Conservation (phyloP, 257 asterid genomes). For the Plectranthus barbatus region DNA sequence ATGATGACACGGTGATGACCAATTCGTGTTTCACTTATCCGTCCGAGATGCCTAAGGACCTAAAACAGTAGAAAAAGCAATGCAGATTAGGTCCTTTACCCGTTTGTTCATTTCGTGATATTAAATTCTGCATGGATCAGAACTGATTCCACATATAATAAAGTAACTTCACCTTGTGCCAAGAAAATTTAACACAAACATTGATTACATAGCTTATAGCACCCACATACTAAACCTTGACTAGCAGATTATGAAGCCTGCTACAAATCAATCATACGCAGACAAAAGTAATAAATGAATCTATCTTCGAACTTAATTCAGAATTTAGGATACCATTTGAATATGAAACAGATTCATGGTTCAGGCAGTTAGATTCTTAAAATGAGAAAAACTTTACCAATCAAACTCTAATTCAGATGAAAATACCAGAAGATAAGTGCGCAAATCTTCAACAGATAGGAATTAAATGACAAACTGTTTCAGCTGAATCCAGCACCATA, state of each 20-base stretch:
- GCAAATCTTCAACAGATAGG: not conserved
- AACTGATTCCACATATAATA: not conserved
- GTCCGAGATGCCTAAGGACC: slow-evolving; percentile 93
- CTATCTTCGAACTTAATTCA: not conserved
- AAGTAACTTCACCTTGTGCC: not conserved
- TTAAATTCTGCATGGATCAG: not conserved
- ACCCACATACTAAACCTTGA: not conserved
- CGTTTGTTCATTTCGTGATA: not conserved
- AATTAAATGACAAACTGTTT: not conserved
- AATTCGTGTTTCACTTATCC: slow-evolving; percentile 62
- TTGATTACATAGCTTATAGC: not conserved
- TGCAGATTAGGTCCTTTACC: slow-evolving; percentile 1
- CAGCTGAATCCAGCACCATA: not conserved
- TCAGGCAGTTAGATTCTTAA: not conserved
- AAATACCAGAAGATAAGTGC: not conserved
- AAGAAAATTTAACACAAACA: not conserved
- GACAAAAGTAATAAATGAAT: not conserved
- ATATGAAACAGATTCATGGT: not conserved
- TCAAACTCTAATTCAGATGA: not conserved
- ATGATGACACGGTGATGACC: slow-evolving; percentile 84
- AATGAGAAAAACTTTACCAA: not conserved
- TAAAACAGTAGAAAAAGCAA: slow-evolving; percentile 17
- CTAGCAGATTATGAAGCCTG: not conserved
- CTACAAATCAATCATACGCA: not conserved
- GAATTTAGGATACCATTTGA: not conserved